Evolutionary conservation across 257 asterid species (phyloP).

Genomic region (Plectranthus barbatus): DNA sequence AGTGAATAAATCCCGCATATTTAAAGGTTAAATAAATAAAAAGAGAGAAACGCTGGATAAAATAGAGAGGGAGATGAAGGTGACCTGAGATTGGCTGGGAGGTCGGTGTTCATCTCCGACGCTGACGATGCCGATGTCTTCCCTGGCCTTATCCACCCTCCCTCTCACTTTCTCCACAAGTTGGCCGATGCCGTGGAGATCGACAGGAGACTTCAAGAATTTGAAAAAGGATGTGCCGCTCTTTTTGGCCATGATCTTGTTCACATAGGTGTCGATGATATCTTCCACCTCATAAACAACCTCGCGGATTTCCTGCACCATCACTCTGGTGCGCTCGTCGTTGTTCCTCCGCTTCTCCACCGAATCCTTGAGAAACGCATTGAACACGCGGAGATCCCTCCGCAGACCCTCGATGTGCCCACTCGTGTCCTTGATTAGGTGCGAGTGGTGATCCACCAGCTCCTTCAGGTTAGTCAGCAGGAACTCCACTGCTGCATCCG

Average conservation of each 20-base stretch:
- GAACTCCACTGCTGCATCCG: no score
- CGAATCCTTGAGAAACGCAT: constrained; percentile 14
- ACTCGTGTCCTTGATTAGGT: neutral
- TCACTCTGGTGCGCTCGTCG: constrained; percentile 4
- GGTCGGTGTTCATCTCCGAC: constrained; percentile 5
- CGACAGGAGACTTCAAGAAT: neutral
- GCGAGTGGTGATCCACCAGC: constrained; percentile 3
- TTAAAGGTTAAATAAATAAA: no score
- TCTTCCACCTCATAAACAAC: no score
- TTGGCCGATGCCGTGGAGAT: constrained; percentile 8
- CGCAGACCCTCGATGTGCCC: constrained; percentile 11
- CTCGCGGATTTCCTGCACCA: constrained; percentile 19
- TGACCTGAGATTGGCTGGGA: constrained; percentile 12
- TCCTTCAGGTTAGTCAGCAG: constrained; percentile 24
- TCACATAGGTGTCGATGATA: constrained; percentile 21
- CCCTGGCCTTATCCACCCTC: constrained; percentile 6
- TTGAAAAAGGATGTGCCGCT: constrained; percentile 4
- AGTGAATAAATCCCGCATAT: no score
- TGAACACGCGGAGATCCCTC: constrained; percentile 15
- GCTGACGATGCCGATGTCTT: constrained; percentile 7
- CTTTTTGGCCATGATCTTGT: constrained; percentile 3
- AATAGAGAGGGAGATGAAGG: neutral
- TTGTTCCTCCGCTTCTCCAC: neutral
- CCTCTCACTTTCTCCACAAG: neutral
- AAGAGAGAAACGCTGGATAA: no score